These are phyloP conservation scores for Pyrenophora graminea DNA, from an alignment of 2,329 filamentous ascomycete genomes.

Conservation along the genomic window DNA sequence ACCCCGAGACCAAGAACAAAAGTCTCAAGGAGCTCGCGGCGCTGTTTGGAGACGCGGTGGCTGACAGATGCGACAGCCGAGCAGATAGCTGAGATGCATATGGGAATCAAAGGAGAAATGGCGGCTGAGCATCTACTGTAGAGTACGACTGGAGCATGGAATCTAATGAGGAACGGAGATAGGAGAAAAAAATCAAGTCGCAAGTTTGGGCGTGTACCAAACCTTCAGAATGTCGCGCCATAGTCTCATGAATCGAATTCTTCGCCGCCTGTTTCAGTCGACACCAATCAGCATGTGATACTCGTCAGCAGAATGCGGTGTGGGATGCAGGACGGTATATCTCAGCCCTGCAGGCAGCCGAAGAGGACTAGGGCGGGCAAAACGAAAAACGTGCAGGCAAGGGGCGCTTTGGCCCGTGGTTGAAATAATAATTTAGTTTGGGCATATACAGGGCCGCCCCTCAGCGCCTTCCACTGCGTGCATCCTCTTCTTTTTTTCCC, in stretches of 20 bases:
- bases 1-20: constrained; percentile 59
- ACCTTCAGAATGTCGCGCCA: constrained; percentile 3
- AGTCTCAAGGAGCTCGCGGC: constrained; percentile 67
- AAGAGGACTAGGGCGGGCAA: constrained; percentile 21
- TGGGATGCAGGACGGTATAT: constrained; percentile 9
- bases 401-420: constrained; percentile 20
- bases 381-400: constrained; percentile 23
- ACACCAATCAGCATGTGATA: constrained; percentile 7
- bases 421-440: constrained; percentile 32
- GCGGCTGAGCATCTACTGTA: constrained; percentile 8
- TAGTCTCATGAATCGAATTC: constrained; percentile 1
- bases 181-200: constrained; percentile 3
- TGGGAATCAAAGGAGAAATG: constrained; percentile 22
- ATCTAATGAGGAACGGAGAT: neutral
- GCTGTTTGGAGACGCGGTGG: constrained; percentile 53
- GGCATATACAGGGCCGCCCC: constrained; percentile 24
- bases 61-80: constrained; percentile 24
- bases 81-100: constrained; percentile 15
- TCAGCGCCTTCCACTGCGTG: constrained; percentile 14
- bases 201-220: neutral
- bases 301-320: constrained; percentile 14
- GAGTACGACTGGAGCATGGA: neutral
- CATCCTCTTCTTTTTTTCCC: constrained; percentile 23
- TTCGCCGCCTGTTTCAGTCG: constrained; percentile 8
- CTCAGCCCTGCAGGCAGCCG: constrained; percentile 9